These are phyloP conservation scores for Trichoderma breve DNA, from an alignment of 2,329 filamentous ascomycete genomes.

Conservation along the genomic window DNA sequence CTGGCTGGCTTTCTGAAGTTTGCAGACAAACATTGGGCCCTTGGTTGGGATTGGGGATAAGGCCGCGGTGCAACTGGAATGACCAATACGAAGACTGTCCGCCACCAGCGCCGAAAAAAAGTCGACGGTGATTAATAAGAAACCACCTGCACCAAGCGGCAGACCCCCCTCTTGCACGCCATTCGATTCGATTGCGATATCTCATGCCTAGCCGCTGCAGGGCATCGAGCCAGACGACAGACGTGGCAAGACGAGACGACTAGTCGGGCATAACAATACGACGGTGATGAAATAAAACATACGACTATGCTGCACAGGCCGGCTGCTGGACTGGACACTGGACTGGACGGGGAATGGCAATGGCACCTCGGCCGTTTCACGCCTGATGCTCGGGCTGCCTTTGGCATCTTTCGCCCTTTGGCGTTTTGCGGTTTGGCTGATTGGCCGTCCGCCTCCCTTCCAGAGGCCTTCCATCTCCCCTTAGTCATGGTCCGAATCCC, in stretches of 20 bases:
- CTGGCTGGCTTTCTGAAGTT: constrained; percentile 5
- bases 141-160: not conserved
- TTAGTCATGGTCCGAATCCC: constrained; percentile 8
- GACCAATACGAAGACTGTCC: constrained; percentile 7
- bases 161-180: not conserved
- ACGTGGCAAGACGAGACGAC: constrained; percentile 12
- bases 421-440: not conserved
- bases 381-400: not conserved
- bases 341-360: not conserved
- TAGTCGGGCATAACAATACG: not conserved
- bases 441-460: constrained; percentile 6
- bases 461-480: not conserved
- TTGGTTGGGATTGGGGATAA: not conserved
- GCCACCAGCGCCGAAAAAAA: not conserved
- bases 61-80: constrained; percentile 10
- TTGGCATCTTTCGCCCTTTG: not conserved
- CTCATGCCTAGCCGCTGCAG: constrained; percentile 1
- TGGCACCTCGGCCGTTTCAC: constrained; percentile 5
- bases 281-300: constrained; percentile 10
- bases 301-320: not conserved
- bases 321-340: not conserved
- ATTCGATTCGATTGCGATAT: not conserved
- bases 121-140: not conserved
- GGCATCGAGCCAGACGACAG: not conserved
- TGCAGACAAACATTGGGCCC: constrained; percentile 7